phyloP scores from a whole-genome alignment of 75 land plant genomes.

The Larix kaempferi region DNA sequence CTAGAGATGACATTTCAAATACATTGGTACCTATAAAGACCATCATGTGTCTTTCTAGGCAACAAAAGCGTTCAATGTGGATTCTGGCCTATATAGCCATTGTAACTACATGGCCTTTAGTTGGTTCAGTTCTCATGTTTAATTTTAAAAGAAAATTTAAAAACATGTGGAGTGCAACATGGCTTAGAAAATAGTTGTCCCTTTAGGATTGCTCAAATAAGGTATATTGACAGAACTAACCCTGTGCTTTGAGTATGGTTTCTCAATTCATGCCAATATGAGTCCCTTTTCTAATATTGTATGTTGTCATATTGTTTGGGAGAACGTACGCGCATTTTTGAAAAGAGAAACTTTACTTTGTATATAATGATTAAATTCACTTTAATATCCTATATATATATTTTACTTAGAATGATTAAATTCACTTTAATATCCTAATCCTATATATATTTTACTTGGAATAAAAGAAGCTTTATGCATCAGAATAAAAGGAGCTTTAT shows the following conservation, averaged over 20 bases:
- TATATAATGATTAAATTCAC: too few species aligned
- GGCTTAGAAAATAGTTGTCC: not conserved
- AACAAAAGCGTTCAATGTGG: conserved; percentile 53
- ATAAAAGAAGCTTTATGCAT: too few species aligned
- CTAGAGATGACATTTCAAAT: not conserved
- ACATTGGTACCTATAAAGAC: conserved; percentile 16
- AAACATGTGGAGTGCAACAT: conserved; percentile 1
- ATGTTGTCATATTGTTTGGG: not conserved
- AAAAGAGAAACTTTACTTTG: too few species aligned
- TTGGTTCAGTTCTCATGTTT: conserved; percentile 51
- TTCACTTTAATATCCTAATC: too few species aligned
- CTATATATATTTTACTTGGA: too few species aligned
- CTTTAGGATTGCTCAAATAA: not conserved
- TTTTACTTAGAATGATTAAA: too few species aligned
- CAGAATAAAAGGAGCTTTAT: too few species aligned
- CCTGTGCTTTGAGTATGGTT: not conserved
- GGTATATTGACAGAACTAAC: not conserved
- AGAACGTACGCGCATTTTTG: not conserved
- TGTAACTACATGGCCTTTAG: conserved; percentile 68
- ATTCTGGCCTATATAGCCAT: conserved; percentile 73
- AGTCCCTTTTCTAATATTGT: not conserved
- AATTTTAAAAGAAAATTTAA: conserved; percentile 29
- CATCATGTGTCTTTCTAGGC: conserved; percentile 32
- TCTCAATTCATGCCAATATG: not conserved
- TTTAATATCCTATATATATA: too few species aligned